Evolutionary conservation across 345 rosid species (phyloP), one percentile per base, ranked within the genome.

Genomic region (Euphorbia tirucalli): DNA sequence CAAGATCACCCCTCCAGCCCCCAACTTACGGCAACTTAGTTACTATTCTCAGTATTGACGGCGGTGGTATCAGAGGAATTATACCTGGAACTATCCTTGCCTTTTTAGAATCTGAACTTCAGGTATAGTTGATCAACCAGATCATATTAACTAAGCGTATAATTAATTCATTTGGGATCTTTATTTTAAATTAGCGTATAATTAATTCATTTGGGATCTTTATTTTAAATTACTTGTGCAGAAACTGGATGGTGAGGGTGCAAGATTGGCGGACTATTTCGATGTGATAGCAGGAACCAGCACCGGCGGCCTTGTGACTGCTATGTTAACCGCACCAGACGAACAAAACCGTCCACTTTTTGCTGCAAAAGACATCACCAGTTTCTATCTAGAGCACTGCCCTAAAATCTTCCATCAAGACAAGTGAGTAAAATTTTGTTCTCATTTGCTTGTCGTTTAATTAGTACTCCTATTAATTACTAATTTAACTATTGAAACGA

Each of bases 31-130:
- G 91, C 63, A 77, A 80, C 69, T 52, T 80, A 30, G 50, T 92
- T 37, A 92, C 91, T 15, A 64, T 92, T 63, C 95, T 89, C 19
- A 86, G 92, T 75, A 89, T 89, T 9, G 96, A 92, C 31, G 97
- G 97, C 5, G 96, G 97, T 27, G 97, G 97, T 10, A 82, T 89
- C 15, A 79, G 96, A 82, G 97, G 96, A 48, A 49, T 92, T 9
- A 85, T 92, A 49, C 96, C 96, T 0, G 90, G 82, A 30, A 77
- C 76, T 14, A 85, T 91, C 11, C 92, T 91, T 16, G 79, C 76
- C 56, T 84, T 85, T 61, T 75, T 91, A 9, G 97, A 91, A 73
- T 77, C 92, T 7, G 83, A 89, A 69, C 90, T 91, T 69, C 93
- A 89, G 90, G 95, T 89, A 60, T 2, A 60, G n/a, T n/a, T n/a